These are phyloP conservation scores for Elsinoe perseae DNA, from an alignment of 2,329 filamentous ascomycete genomes.

Conservation along the genomic window DNA sequence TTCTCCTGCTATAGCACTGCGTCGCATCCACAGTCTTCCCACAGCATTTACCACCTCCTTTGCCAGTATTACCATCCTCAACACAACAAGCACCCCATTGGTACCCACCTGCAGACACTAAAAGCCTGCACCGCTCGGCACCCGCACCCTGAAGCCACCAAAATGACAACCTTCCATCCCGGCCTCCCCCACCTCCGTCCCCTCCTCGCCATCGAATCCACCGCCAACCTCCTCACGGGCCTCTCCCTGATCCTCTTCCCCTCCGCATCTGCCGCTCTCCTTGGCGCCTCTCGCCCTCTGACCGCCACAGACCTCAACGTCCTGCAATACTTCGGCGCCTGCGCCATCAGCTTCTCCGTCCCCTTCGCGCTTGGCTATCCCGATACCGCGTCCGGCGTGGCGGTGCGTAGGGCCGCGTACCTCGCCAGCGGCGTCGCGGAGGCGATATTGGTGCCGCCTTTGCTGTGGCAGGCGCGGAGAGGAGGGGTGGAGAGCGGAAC, in stretches of 20 bases:
- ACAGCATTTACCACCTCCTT: neutral
- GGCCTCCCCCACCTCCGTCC: neutral
- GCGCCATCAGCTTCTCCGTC: neutral
- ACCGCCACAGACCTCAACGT: neutral
- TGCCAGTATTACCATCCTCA: no score
- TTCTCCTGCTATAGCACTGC: neutral
- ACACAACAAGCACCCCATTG: no score
- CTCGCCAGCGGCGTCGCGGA: slow-evolving; percentile 14
- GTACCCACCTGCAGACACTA: no score
- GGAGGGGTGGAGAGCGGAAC: slow-evolving; percentile 11
- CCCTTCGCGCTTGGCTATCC: neutral
- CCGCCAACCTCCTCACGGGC: neutral
- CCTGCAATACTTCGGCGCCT: slow-evolving; percentile 1
- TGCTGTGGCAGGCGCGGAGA: slow-evolving; percentile 18
- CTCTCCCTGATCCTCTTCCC: neutral
- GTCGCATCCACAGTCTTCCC: neutral
- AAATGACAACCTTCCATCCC: slow-evolving; percentile 11
- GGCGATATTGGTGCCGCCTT: slow-evolving; percentile 18
- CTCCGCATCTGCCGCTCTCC: neutral
- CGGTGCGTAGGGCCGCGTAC: neutral
- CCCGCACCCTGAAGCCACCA: no score
- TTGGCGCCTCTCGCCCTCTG: neutral
- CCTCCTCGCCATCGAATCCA: neutral
- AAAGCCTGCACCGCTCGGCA: no score
- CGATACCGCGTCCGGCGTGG: neutral